phyloP scores from a whole-genome alignment of 768 basidiomycete genomes.

The Lyophyllum atratum region DNA sequence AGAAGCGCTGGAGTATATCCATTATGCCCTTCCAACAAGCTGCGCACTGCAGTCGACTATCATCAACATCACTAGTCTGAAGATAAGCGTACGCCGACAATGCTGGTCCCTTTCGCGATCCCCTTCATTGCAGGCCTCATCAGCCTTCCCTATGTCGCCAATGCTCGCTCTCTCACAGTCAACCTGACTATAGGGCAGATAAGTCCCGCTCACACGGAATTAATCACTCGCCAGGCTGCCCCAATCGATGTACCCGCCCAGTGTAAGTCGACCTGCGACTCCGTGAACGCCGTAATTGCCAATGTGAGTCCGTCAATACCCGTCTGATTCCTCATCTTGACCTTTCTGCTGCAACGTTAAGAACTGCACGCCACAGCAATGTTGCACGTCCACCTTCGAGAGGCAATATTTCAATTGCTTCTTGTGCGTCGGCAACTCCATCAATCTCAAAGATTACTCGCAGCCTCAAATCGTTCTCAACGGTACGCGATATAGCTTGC shows the following conservation, averaged over 20 bases:
- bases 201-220: neutral
- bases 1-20: neutral
- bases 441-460: slow-evolving; percentile 29
- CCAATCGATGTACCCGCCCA: slow-evolving; percentile 26
- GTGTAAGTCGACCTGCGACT: slow-evolving; percentile 33
- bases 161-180: neutral
- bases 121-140: neutral
- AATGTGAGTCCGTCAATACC: slow-evolving; percentile 16
- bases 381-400: slow-evolving; percentile 43
- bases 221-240: slow-evolving; percentile 22
- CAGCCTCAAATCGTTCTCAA: slow-evolving; percentile 26
- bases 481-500: slow-evolving; percentile 10
- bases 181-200: neutral
- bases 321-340: neutral
- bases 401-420: slow-evolving; percentile 42
- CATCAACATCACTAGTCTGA: neutral
- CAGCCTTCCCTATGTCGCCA: neutral
- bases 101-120: neutral
- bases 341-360: neutral
- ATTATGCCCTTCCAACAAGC: neutral
- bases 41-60: neutral
- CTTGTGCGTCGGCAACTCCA: slow-evolving; percentile 31
- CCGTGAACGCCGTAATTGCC: slow-evolving; percentile 22
- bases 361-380: slow-evolving; percentile 30
- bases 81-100: neutral